These are phyloP conservation scores for Seminavis robusta DNA, from an alignment of 108 stramenopile genomes.

Conservation along the genomic window DNA sequence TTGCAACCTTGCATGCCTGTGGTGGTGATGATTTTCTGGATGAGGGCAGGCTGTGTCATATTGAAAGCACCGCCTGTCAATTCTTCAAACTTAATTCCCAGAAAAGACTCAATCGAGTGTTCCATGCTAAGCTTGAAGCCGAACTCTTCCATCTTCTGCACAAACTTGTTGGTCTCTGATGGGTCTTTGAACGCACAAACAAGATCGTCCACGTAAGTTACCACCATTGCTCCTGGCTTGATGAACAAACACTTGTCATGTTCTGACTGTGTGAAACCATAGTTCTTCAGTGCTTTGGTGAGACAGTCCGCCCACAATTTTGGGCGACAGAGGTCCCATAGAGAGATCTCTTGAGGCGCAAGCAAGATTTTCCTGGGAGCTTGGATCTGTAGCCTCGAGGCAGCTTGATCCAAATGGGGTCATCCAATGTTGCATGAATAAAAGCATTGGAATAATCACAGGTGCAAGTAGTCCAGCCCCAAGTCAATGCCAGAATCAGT, in stretches of 20 bases:
- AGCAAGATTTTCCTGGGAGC: background rate
- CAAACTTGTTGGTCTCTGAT: background rate
- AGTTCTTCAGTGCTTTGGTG: conserved; percentile 3
- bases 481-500: background rate
- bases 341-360: conserved; percentile 20
- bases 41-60: conserved; percentile 27
- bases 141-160: conserved; percentile 5
- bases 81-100: conserved; percentile 19
- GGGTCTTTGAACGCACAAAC: background rate
- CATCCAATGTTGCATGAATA: conserved; percentile 6
- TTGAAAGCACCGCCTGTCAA: too few relatives aligned
- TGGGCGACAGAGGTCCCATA: conserved; percentile 32
- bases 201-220: conserved; percentile 45
- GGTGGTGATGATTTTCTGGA: conserved; percentile 26
- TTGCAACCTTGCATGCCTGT: conserved; percentile 21
- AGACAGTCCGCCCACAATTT: conserved; percentile 34
- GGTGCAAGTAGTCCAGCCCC: background rate
- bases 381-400: conserved; percentile 7
- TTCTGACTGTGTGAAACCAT: conserved; percentile 9
- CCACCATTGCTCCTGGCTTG: conserved; percentile 11
- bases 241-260: conserved; percentile 49
- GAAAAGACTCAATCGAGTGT: conserved; percentile 4
- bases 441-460: conserved; percentile 21
- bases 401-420: conserved; percentile 12
- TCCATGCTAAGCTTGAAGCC: conserved; percentile 22